Percentiles rank a stretch among this genome's conserved stretches.
Evolutionary conservation across 441 rosid species (phyloP).

Genomic region (Bocquillonia castaneifolia): DNA sequence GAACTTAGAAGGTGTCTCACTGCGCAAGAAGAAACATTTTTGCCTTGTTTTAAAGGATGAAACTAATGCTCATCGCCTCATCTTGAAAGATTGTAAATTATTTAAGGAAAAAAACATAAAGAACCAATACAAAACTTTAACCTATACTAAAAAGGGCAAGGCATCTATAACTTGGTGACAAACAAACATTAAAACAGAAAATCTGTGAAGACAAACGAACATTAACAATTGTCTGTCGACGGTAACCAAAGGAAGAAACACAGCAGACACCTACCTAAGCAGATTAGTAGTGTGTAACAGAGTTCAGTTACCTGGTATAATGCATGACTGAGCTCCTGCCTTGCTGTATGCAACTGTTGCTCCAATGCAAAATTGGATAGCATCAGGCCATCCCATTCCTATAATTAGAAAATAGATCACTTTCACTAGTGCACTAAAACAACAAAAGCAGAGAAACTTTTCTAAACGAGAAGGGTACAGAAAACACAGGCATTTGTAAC

Average conservation of each 20-base stretch:
- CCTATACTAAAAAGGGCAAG: not conserved
- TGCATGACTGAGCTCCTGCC: constrained; percentile 98
- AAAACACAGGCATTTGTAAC: not conserved
- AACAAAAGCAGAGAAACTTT: not conserved
- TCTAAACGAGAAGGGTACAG: not conserved
- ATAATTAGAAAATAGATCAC: constrained; percentile 22
- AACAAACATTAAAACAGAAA: not conserved
- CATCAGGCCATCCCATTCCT: constrained; percentile 99
- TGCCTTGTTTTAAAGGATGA: not conserved
- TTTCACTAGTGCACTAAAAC: not conserved
- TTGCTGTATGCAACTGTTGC: constrained; percentile 91
- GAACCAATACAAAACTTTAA: not conserved
- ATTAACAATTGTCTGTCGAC: not conserved
- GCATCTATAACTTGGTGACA: not conserved
- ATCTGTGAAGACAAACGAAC: not conserved
- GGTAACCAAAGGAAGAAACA: not conserved
- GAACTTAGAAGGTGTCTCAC: not conserved
- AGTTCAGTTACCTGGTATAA: constrained; percentile 70
- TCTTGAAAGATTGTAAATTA: too few relatives aligned
- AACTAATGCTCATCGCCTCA: too few relatives aligned
- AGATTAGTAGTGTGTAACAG: not conserved
- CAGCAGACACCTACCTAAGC: not conserved
- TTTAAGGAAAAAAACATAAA: not conserved
- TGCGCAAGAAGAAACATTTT: not conserved
- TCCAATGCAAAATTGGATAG: constrained; percentile 92